Evolutionary conservation across 176 grass and related monocot species (phyloP), one percentile per base, ranked within the genome.

Genomic region (Areca catechu): DNA sequence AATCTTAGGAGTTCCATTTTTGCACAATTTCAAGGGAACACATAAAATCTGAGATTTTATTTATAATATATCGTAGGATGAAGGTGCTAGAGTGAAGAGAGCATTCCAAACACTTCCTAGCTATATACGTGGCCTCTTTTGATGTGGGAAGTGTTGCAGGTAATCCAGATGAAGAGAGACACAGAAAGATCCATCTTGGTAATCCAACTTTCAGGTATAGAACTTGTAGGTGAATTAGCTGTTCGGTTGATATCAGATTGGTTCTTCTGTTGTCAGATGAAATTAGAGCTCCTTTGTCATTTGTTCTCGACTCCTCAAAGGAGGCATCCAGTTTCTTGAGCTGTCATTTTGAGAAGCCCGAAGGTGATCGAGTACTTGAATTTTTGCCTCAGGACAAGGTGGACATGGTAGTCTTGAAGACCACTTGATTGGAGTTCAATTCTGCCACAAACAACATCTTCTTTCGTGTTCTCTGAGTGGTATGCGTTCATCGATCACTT

Each of bases 311-410:
- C 77, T 17, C 43, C 60, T 91, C 19, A 71, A 76, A 62, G 83
- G 83, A 51, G 86, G 74, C 0, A 18, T 88, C 0, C 77, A 97
- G n/a, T 91, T 97, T 53, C 83, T 97, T 49, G 92, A 91, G 78
- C 53, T 97, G 83, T 48, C 86, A 86, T 47, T 97, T 88, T 71
- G 53, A 80, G 73, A 79, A 74, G 77, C 58, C 71, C 9, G 57
- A 51, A 30, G 65, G 48, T 65, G 71, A 48, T 24, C n/a, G 61
- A 66, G 19, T 90, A 79, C 58, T 62, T 96, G n/a, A n/a, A 37
- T 30, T 57, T 16, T 78, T 88, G 72, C 83, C 83, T 2, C 77
- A 23, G 71, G 78, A 77, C 18, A 75, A 82, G 47, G 49, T 82
- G 3, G 68, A 91, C 60, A 16, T 85, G 70, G 63, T 24, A 30